phyloP scores from a whole-genome alignment of 2,329 filamentous ascomycete species.

The Sporothrix protearum region DNA sequence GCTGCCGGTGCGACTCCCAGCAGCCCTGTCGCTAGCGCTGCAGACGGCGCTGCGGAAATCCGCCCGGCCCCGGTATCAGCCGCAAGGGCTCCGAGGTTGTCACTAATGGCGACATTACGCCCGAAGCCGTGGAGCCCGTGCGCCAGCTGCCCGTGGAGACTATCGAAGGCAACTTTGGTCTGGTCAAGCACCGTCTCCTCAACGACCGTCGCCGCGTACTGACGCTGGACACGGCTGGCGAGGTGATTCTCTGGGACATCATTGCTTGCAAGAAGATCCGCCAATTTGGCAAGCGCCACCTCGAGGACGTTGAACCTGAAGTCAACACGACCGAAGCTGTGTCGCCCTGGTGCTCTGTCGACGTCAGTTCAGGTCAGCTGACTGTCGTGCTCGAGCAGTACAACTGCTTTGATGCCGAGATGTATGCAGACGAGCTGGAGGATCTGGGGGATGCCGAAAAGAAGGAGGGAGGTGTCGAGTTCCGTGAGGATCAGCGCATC shows the following conservation, averaged over 20 bases:
- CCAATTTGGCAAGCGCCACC: constrained; percentile 89
- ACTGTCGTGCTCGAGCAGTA: constrained; percentile 90
- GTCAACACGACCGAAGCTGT: constrained; percentile 87
- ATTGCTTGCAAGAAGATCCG: constrained; percentile 84
- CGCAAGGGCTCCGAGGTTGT: constrained; percentile 59
- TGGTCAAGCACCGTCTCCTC: constrained; percentile 88
- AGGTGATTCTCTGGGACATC: constrained; percentile 93
- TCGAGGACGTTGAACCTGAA: constrained; percentile 84
- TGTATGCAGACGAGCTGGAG: constrained; percentile 85
- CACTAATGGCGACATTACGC: constrained; percentile 34
- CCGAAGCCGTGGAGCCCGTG: constrained; percentile 56
- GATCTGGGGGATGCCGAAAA: background rate
- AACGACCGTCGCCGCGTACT: constrained; percentile 87
- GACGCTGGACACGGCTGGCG: constrained; percentile 90
- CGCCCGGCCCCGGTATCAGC: constrained; percentile 28
- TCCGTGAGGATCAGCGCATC: constrained; percentile 91
- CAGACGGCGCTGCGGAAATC: background rate
- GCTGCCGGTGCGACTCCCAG: constrained; percentile 44
- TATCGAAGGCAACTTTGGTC: constrained; percentile 89
- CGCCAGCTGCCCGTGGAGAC: constrained; percentile 69
- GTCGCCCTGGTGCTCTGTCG: constrained; percentile 92
- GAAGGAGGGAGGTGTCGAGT: constrained; percentile 65
- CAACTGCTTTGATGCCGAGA: constrained; percentile 95
- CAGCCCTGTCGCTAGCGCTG: constrained; percentile 30
- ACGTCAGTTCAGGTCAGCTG: constrained; percentile 86